Percentiles rank a stretch among this genome's conserved stretches.
These are phyloP conservation scores for Magnaporthiopsis poae DNA, from an alignment of 2,329 filamentous ascomycete genomes.

Conservation along the genomic window DNA sequence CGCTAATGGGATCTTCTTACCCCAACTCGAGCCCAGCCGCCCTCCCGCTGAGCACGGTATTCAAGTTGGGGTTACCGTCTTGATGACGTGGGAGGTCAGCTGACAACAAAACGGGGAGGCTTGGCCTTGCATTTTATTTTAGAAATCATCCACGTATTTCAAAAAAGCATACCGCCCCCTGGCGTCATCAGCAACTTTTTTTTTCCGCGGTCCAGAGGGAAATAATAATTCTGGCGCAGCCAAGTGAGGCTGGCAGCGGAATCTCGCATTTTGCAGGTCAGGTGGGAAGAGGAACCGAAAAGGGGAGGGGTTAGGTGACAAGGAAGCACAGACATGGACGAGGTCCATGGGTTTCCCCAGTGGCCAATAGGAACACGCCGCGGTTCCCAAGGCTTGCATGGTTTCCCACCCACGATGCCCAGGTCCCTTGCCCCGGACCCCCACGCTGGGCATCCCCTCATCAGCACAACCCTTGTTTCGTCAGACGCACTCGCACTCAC, in stretches of 20 bases:
- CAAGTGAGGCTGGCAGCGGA: neutral
- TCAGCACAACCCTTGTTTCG: neutral
- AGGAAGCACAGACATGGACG: neutral
- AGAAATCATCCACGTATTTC: too few species aligned
- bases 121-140: neutral
- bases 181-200: too few species aligned
- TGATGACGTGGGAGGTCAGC: neutral
- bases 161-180: too few species aligned
- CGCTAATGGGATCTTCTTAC: neutral
- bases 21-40: neutral
- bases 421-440: neutral
- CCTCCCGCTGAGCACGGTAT: neutral
- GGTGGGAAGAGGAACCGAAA: neutral
- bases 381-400: neutral
- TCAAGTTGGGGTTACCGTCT: neutral
- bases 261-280: neutral
- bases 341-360: neutral
- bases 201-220: too few species aligned
- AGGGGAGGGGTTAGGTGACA: neutral
- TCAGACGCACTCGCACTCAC: neutral
- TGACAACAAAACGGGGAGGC: neutral
- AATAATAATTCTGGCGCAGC: neutral
- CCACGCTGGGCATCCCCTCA: neutral
- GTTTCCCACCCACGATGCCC: neutral
- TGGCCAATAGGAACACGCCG: neutral